Evolutionary conservation across 768 basidiomycete genomes (phyloP), one percentile per base, ranked within the genome.

Genomic region (Coprinellus micaceus): DNA sequence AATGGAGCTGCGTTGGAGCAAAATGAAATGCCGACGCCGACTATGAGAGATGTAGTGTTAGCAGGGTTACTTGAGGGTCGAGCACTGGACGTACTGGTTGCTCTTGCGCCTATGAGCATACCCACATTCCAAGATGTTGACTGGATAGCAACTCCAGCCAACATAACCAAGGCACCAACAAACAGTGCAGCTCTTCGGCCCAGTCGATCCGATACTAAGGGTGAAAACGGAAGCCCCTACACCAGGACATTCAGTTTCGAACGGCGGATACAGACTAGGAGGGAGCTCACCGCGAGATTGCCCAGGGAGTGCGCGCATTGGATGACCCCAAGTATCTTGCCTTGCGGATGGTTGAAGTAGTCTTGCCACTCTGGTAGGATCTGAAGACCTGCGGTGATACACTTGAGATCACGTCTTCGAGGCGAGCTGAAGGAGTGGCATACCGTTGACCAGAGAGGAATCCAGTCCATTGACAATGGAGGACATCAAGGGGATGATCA

Each of bases 401-500:
- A 39, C 53, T 51, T 22, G 45, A 36, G 36, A 25, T 24, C 9
- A 10, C 17, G 22, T 22, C 21, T 25, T 45, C 29, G 41, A 26
- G n/a, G n/a, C 12, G 6, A 37, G 6, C 7, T 33, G 13, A 13
- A 43, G 3, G 6, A 33, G 37, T 13, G 26, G 55, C 62, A 30
- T 54, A 78, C 73, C 74, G 61, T 86, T 87, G 15, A 86, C 74
- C 44, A 86, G 69, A n/a, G 85, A 86, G 3, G 83, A 82, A 64
- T 88, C 84, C 49, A 85, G 77, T 24, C 88, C 87, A 68, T 87
- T 88, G 48, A 81, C 79, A 13, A 79, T 72, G 17, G 85, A 80
- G 15, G 86, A 86, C 54, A 88, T 68, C n/a, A 89, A 73, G 1
- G 86, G 84, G 15, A 88, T 71, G 15, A 83, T 53, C 29, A 88